Conservation (phyloP, 495 filamentous ascomycete species). For the Podospora anserina region DNA sequence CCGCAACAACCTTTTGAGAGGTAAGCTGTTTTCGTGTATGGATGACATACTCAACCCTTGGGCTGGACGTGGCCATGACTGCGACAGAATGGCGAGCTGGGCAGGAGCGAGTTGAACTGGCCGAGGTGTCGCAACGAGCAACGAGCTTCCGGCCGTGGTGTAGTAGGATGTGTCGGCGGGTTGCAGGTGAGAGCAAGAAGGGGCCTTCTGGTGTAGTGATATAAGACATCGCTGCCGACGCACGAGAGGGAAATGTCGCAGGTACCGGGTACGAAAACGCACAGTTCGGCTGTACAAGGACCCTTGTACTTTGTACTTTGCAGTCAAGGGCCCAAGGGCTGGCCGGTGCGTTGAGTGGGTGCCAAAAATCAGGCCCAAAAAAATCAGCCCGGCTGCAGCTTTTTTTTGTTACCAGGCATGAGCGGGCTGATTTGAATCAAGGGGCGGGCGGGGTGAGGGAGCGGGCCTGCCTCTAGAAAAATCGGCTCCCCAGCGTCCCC, state of each 20-base stretch:
- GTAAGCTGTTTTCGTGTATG: too few species aligned
- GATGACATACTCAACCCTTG: too few species aligned
- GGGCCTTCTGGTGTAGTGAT: background rate
- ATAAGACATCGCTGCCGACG: background rate
- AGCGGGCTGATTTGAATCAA: constrained; percentile 45
- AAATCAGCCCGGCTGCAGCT: constrained; percentile 36
- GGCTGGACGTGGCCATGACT: too few species aligned
- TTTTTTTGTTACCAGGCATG: constrained; percentile 43
- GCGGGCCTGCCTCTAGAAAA: constrained; percentile 54
- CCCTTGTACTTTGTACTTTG: constrained; percentile 19
- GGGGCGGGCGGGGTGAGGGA: constrained; percentile 31
- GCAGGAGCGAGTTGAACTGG: background rate
- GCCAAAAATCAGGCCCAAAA: constrained; percentile 30
- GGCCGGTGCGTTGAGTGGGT: constrained; percentile 20
- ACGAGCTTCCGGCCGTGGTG: constrained; percentile 4
- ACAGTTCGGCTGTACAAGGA: constrained; percentile 22
- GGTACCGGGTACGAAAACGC: constrained; percentile 24
- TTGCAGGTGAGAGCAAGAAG: constrained; percentile 9
- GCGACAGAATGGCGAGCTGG: background rate
- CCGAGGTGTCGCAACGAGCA: background rate
- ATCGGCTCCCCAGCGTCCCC: constrained; percentile 52
- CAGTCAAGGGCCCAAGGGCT: constrained; percentile 1
- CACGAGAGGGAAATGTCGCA: constrained; percentile 3
- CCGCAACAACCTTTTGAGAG: background rate
- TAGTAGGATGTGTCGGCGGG: constrained; percentile 1